These are phyloP conservation scores for Globisporangium solare DNA, from an alignment of 352 stramenopile species.

Conservation along the genomic window DNA sequence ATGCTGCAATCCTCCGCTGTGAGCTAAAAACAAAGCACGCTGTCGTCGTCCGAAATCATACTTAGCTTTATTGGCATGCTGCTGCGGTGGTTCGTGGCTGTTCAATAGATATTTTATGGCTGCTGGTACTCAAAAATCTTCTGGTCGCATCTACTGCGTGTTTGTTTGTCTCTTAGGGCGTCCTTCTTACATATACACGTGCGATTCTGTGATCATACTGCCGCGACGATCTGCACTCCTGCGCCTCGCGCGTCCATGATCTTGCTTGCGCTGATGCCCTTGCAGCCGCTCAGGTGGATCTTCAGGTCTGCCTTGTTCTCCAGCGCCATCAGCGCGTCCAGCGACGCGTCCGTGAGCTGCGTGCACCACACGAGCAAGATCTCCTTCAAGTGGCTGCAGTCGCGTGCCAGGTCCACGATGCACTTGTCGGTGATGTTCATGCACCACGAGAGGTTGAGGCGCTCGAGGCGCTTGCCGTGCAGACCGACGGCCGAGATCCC, in stretches of 20 bases:
- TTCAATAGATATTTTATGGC: no score
- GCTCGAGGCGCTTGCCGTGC: slow-evolving; percentile 52
- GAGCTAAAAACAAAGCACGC: no score
- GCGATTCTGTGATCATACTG: not conserved
- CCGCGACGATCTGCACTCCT: slow-evolving; percentile 29
- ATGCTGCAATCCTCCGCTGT: no score
- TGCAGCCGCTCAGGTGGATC: slow-evolving; percentile 71
- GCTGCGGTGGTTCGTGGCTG: no score
- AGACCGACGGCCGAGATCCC: slow-evolving; percentile 48
- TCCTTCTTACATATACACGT: not conserved
- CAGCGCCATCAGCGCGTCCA: slow-evolving; percentile 42
- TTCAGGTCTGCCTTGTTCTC: slow-evolving; percentile 17
- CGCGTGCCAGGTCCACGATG: slow-evolving; percentile 57
- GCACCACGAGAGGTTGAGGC: slow-evolving; percentile 81
- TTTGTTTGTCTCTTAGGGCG: not conserved
- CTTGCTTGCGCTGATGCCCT: slow-evolving; percentile 36
- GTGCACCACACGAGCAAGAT: slow-evolving; percentile 80
- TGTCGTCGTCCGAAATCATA: no score
- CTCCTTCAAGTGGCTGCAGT: slow-evolving; percentile 55
- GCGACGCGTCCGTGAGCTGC: slow-evolving; percentile 68
- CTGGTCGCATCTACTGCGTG: not conserved
- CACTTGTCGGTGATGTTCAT: slow-evolving; percentile 88
- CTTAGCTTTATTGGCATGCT: no score
- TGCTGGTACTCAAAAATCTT: no score
- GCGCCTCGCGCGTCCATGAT: slow-evolving; percentile 27